phyloP scores from a whole-genome alignment of 768 basidiomycete genomes.

The Pleurotus tuoliensis region DNA sequence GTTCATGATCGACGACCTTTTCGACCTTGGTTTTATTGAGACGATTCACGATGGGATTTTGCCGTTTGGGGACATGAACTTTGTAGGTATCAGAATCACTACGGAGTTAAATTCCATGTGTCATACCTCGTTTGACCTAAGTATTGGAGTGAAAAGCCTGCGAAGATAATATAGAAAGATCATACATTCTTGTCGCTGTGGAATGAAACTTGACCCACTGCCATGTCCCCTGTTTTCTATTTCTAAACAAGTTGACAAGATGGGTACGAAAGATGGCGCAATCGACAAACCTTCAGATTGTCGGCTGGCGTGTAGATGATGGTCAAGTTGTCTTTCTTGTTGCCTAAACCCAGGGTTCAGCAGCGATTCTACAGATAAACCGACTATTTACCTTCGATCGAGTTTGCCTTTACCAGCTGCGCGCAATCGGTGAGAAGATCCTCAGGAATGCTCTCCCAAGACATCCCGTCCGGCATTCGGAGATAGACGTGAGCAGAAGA shows the following conservation, averaged over 20 bases:
- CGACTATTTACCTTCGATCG: slow-evolving; percentile 75
- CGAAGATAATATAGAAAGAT: not conserved
- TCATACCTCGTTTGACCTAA: slow-evolving; percentile 13
- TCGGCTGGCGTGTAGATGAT: slow-evolving; percentile 92
- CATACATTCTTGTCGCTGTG: slow-evolving; percentile 83
- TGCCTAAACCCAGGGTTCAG: slow-evolving; percentile 50
- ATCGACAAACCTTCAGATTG: slow-evolving; percentile 75
- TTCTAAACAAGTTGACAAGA: not conserved
- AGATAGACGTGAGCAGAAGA: slow-evolving; percentile 97
- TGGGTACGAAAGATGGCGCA: not conserved
- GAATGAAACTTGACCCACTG: slow-evolving; percentile 93
- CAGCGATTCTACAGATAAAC: too few relatives aligned
- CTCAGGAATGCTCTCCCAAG: slow-evolving; percentile 87
- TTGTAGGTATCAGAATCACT: not conserved
- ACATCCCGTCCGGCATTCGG: slow-evolving; percentile 77
- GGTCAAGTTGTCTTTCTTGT: slow-evolving; percentile 92
- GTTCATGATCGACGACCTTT: slow-evolving; percentile 84
- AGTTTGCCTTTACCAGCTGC: slow-evolving; percentile 96
- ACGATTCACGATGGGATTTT: slow-evolving; percentile 88
- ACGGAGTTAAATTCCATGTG: not conserved
- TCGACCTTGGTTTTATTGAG: slow-evolving; percentile 92
- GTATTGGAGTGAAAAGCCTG: not conserved
- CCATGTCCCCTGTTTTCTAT: slow-evolving; percentile 98
- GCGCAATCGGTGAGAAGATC: slow-evolving; percentile 79
- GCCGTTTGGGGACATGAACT: slow-evolving; percentile 79